These are phyloP conservation scores for Colletotrichum endophyticum DNA, from an alignment of 2,329 filamentous ascomycete species.

Conservation along the genomic window DNA sequence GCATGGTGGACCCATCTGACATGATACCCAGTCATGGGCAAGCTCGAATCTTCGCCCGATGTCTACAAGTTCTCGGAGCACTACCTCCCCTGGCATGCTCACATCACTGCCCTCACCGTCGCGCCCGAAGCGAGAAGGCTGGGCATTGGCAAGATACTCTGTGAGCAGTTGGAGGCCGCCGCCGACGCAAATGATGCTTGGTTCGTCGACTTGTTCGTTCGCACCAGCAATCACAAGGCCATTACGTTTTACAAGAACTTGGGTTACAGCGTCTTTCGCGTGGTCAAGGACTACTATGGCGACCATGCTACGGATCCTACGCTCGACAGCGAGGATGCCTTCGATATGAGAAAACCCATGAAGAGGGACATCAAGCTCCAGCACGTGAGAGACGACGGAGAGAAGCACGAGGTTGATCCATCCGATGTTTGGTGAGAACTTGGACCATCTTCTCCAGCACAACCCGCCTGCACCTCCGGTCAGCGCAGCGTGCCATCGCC, in stretches of 20 bases:
- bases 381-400: conserved; percentile 82
- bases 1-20: conserved; percentile 27
- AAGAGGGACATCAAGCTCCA: conserved; percentile 77
- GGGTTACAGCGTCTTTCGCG: conserved; percentile 89
- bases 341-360: conserved; percentile 95
- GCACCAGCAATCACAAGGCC: conserved; percentile 85
- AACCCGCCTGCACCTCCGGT: not conserved
- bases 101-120: conserved; percentile 95
- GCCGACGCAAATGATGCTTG: conserved; percentile 85
- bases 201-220: conserved; percentile 96
- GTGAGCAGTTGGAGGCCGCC: conserved; percentile 79
- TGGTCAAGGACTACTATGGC: conserved; percentile 91
- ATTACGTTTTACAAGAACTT: conserved; percentile 88
- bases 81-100: conserved; percentile 98
- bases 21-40: conserved; percentile 82
- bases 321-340: conserved; percentile 79
- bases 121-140: conserved; percentile 84
- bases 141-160: conserved; percentile 85
- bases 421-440: conserved; percentile 79
- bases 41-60: conserved; percentile 86
- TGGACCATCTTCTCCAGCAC: not conserved
- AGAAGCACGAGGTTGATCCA: conserved; percentile 77
- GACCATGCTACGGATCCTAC: conserved; percentile 75
- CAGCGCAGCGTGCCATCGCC: not conserved
- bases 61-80: conserved; percentile 78